Evolutionary conservation across 331 rosid species (phyloP).

Genomic region (Malus hybrid): DNA sequence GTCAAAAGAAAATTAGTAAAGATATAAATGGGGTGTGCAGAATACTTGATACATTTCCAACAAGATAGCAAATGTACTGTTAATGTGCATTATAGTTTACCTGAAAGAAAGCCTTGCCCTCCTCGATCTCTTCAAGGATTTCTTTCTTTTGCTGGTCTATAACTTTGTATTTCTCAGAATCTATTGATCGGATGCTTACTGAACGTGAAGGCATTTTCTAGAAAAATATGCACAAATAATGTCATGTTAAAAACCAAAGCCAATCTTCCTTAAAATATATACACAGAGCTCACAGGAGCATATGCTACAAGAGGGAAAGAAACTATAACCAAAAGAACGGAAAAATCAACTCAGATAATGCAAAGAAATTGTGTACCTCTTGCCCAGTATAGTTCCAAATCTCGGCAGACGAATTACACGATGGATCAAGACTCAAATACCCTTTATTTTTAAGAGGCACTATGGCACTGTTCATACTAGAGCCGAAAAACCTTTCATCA

Average conservation of each 20-base stretch:
- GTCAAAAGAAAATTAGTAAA: background rate
- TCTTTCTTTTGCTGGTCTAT: conserved; percentile 44
- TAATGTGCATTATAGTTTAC: conserved; percentile 17
- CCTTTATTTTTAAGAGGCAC: conserved; percentile 55
- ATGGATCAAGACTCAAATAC: conserved; percentile 39
- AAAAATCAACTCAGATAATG: background rate
- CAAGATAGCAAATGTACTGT: background rate
- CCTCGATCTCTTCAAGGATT: conserved; percentile 95
- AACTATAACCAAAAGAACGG: background rate
- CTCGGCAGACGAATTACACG: conserved; percentile 38
- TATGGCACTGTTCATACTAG: conserved; percentile 44
- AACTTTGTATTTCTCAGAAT: conserved; percentile 58
- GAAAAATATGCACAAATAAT: background rate
- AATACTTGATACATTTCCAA: background rate
- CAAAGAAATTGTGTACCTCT: conserved; percentile 37
- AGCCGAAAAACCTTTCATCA: conserved; percentile 72
- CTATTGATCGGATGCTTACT: conserved; percentile 80
- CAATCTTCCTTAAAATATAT: background rate
- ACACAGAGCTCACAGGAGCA: background rate
- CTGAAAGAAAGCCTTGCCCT: conserved; percentile 96
- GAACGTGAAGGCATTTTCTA: conserved; percentile 76
- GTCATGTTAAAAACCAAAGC: conserved; percentile 1
- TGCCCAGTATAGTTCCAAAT: conserved; percentile 82
- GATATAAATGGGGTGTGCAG: background rate
- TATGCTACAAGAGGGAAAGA: background rate